Conservation (phyloP, 2,329 filamentous ascomycete genomes). For the Trichoderma endophyticum region DNA sequence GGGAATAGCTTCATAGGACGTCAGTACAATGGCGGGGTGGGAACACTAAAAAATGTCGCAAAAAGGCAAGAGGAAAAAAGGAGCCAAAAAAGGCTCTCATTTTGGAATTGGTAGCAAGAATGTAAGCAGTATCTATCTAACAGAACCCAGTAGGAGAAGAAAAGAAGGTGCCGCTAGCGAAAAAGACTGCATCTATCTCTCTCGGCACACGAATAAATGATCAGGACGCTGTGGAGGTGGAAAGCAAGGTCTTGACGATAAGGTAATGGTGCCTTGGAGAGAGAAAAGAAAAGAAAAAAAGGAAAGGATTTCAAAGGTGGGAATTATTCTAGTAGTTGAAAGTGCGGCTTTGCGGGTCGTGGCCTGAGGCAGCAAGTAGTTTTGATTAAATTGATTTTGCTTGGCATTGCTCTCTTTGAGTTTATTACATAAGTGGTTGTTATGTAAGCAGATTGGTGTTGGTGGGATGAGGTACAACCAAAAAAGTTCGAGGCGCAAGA, state of each 20-base stretch:
- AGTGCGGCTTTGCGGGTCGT: neutral
- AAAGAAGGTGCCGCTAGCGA: slow-evolving; percentile 93
- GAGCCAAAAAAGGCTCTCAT: slow-evolving; percentile 5
- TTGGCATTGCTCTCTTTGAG: neutral
- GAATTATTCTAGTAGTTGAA: neutral
- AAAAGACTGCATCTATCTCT: slow-evolving; percentile 77
- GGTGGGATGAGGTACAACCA: slow-evolving; percentile 16
- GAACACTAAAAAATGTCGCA: neutral
- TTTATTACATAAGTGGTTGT: neutral
- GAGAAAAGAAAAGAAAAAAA: slow-evolving; percentile 33
- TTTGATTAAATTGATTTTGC: neutral
- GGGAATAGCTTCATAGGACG: neutral
- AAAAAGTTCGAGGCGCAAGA: slow-evolving; percentile 28
- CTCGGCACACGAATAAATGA: slow-evolving; percentile 86
- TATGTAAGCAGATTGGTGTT: neutral
- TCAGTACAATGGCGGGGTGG: neutral
- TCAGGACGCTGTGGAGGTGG: slow-evolving; percentile 73
- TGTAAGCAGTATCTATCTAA: slow-evolving; percentile 98
- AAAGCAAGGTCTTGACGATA: slow-evolving; percentile 81
- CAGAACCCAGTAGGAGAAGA: slow-evolving; percentile 67
- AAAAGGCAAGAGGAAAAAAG: neutral
- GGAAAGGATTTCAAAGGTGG: slow-evolving; percentile 6
- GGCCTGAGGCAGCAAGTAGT: slow-evolving; percentile 27
- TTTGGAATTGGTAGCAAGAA: slow-evolving; percentile 25
- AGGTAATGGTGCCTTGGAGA: slow-evolving; percentile 75